Base-by-base conservation (phyloP, 2,329 filamentous ascomycete genomes). In the Daldinia eschscholtzii region DNA sequence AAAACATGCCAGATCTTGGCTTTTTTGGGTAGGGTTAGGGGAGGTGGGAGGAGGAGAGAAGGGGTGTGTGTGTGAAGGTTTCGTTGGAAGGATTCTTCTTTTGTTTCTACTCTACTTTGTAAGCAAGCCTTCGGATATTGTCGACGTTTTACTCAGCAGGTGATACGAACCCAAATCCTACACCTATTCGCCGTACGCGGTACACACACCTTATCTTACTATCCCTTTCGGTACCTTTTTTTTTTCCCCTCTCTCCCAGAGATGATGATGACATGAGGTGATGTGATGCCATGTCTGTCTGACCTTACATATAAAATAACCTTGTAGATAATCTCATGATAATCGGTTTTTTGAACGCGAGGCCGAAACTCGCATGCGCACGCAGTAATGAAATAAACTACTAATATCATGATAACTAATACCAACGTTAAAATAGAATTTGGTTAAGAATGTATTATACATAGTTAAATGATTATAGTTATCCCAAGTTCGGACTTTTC, bases 321-420 rank as follows among this genome's bases (percentile, higher is more conserved):
- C 3, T 33, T 13, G 20, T n/a, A 50, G 6, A 50, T 50, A 28
- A 50, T 30, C 26, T 50, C 26, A 50, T 50, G 15, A 50, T 50
- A n/a, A 50, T 33, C 26, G 26, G 15, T 7, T 50, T 23, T 48
- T 7, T 9, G 13, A 33, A 50, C 23, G 53, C 57, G 61, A 26
- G 44, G 46, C 68, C 68, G 68, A 70, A 63, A 68, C 68, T 39
- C 23, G 50, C 65, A 70, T 68, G 35, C 44, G 55, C 64, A 65
- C n/a, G n/a, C 44, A 42, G 57, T n/a, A n/a, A 37, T 39, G 28
- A n/a, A n/a, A n/a, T n/a, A 28, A 50, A 30, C 46, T 30, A 26
- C 26, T 30, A 28, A 26, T 50, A 48, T 15, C 23, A 57, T 42
- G 15, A 42, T 23, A 18, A 44, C 39, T 18, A n/a, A 23, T 41